Conservation (phyloP, 305 asterid species). For the Nicotiana rustica region DNA sequence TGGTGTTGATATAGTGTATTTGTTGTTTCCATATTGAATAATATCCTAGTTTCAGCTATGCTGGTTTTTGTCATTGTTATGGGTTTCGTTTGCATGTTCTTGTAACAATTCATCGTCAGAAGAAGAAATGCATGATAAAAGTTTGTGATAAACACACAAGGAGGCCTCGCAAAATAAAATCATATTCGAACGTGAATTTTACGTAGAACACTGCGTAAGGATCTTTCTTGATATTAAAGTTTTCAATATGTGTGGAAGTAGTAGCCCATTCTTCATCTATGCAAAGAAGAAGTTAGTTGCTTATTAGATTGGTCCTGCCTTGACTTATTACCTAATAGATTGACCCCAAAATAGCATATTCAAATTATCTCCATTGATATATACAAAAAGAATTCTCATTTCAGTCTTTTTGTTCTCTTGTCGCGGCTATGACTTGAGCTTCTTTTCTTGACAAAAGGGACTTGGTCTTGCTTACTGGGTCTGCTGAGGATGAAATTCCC, state of each 20-base stretch:
- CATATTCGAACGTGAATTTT: not conserved
- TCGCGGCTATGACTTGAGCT: no score
- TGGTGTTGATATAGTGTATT: conserved; percentile 55
- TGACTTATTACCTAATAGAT: no score
- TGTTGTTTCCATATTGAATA: not conserved
- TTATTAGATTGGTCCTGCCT: no score
- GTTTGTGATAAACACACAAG: not conserved
- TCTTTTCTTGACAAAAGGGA: no score
- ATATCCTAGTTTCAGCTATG: not conserved
- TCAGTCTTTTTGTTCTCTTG: no score
- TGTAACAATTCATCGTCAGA: not conserved
- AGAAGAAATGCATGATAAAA: not conserved
- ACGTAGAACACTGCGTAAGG: not conserved
- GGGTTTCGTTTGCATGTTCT: not conserved
- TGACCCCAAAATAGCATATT: no score
- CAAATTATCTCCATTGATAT: no score
- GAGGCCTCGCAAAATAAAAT: not conserved
- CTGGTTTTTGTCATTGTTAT: not conserved
- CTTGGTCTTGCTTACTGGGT: no score
- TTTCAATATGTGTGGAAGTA: not conserved
- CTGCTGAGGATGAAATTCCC: no score
- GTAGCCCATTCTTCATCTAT: not conserved
- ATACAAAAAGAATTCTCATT: no score
- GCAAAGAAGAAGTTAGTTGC: not conserved
- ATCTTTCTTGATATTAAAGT: not conserved